Evolutionary conservation across 2,329 filamentous ascomycete species (phyloP).

Genomic region (Epichloe coenophiala): DNA sequence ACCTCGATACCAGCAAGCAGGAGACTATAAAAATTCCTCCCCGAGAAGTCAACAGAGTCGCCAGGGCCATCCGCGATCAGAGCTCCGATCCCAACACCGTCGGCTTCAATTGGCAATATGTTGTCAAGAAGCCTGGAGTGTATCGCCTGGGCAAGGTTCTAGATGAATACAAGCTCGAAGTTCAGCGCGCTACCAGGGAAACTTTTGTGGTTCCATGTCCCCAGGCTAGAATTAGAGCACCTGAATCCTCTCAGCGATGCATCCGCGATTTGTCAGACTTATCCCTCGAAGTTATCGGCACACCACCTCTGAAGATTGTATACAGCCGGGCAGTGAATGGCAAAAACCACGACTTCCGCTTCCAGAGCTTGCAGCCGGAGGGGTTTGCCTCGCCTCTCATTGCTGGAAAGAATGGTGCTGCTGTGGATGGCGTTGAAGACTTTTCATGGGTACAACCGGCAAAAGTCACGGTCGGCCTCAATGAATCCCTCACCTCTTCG

Average conservation of each 20-base stretch:
- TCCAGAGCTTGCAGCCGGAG: conserved; percentile 87
- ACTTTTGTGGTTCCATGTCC: conserved; percentile 81
- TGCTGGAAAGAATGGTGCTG: conserved; percentile 44
- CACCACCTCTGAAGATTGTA: conserved; percentile 80
- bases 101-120: conserved; percentile 56
- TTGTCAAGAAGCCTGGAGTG: conserved; percentile 73
- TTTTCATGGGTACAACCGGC: conserved; percentile 70
- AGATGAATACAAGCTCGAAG: conserved; percentile 88
- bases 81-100: conserved; percentile 46
- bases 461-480: conserved; percentile 67
- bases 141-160: conserved; percentile 77
- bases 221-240: conserved; percentile 55
- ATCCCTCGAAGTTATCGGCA: conserved; percentile 70
- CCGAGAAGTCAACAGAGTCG: conserved; percentile 61
- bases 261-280: conserved; percentile 79
- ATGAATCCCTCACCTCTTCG: conserved; percentile 70
- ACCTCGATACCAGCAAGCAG: conserved; percentile 66
- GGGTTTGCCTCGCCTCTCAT: conserved; percentile 67
- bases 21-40: conserved; percentile 66
- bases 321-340: conserved; percentile 83
- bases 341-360: conserved; percentile 71
- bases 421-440: conserved; percentile 51
- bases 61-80: conserved; percentile 53
- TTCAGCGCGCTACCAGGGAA: conserved; percentile 62
- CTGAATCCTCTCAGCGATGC: conserved; percentile 55